Base-by-base conservation (phyloP, 2,329 filamentous ascomycete species). In the Atkinsonella texensis region DNA sequence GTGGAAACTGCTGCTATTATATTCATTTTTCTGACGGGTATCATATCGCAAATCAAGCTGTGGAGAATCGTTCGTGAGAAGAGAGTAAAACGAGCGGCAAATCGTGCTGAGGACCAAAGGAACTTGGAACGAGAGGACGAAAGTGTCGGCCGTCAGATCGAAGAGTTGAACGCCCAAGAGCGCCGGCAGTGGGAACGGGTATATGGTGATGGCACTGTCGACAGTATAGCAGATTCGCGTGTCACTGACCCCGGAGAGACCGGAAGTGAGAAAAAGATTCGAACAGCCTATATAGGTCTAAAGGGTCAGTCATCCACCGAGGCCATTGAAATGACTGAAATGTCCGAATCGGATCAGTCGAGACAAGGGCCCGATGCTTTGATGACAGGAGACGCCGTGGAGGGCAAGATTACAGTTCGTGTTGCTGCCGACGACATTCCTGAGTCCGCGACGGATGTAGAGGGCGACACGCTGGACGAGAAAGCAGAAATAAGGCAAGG, bases 11-110 rank as follows among this genome's bases (percentile, higher is more conserved):
- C 88, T 0, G 79, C 80, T 1, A 85, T 86, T 23, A 70, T 95
- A 49, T 77, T 96, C 31, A 72, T 95, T 18, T 84, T 79, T 53
- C 65, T 89, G 10, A 72, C 87, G 17, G 89, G 90, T 2, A 72
- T 95, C 23, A 75, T 95, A 43, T 94, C 88, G 0, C 91, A 97
- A 65, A 73, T 93, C 58, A 87, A 84, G 60, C 71, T 96, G 13
- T 96, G 89, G 89, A 88, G 82, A 55, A 74, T 95, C 8, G 80
- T 95, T 54, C 80, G 82, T 59, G 76, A 83, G 54, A 75, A 74
- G 45, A 75, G 79, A 48, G 72, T 75, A 58, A 71, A 73, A 67
- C 77, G 70, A 59, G 77, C 73, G 0, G 71, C 70, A 15, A 73
- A 73, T 51, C 65, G 67, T 49, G 71, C 71, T n/a, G 72, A 76